Conservation (phyloP, 2,329 filamentous ascomycete genomes). For the Gnomoniopsis smithogilvyi region DNA sequence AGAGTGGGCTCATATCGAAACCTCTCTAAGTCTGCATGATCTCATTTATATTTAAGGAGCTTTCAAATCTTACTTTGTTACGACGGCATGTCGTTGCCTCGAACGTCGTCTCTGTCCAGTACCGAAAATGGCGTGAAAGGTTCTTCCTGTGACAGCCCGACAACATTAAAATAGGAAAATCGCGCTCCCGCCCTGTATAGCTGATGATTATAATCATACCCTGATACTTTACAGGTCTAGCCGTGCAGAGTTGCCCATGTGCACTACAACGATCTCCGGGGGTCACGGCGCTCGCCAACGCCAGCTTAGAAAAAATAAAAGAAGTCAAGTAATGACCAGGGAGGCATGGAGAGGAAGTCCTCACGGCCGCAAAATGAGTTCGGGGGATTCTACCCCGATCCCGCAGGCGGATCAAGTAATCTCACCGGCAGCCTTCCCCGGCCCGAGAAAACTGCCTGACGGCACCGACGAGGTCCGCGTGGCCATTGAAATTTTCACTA, state of each 20-base stretch:
- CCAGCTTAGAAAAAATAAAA: too few species aligned
- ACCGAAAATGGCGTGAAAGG: background rate
- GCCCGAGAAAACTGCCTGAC: background rate
- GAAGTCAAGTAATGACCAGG: background rate
- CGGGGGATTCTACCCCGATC: conserved; percentile 3
- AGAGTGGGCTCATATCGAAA: background rate
- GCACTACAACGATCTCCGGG: too few species aligned
- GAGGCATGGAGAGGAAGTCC: too few species aligned
- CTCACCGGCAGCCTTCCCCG: conserved; percentile 12
- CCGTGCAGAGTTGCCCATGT: background rate
- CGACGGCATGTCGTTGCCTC: background rate
- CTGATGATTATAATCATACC: too few species aligned
- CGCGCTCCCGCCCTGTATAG: too few species aligned
- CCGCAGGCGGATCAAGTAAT: background rate
- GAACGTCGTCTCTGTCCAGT: too few species aligned
- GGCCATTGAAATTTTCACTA: background rate
- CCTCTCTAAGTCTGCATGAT: background rate
- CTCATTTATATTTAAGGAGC: background rate
- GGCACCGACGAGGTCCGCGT: background rate
- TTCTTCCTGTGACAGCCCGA: background rate
- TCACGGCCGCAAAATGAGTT: background rate
- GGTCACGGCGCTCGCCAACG: background rate
- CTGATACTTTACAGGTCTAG: background rate
- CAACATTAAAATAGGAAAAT: background rate
- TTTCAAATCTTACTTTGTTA: background rate